Evolutionary conservation across 1,139 yeast genomes (phyloP).

Genomic region (Protomyces arabidopsidicola): DNA sequence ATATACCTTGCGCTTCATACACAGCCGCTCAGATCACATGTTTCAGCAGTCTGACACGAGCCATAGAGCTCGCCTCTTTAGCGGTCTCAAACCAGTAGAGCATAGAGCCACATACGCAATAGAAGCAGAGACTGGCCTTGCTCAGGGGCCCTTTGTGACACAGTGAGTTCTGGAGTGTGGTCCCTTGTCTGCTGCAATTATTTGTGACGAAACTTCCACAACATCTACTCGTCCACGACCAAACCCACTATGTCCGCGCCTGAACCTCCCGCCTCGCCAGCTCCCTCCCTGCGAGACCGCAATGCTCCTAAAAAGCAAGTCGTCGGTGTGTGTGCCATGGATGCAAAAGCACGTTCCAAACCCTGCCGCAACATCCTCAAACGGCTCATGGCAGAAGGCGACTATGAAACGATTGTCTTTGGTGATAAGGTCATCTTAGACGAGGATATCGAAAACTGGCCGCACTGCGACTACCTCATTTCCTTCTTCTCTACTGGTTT

Average conservation of each 20-base stretch:
- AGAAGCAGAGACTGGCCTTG: too few relatives aligned
- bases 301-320: constrained; percentile 50
- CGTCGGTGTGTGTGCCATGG: constrained; percentile 99
- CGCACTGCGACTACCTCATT: constrained; percentile 91
- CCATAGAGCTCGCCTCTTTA: too few relatives aligned
- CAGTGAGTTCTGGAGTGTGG: too few relatives aligned
- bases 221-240: too few relatives aligned
- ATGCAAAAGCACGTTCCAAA: constrained; percentile 88
- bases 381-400: constrained; percentile 61
- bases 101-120: too few relatives aligned
- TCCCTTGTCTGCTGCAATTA: too few relatives aligned
- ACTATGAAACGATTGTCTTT: constrained; percentile 92
- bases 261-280: neutral
- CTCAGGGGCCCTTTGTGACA: too few relatives aligned
- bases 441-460: constrained; percentile 92
- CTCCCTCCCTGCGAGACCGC: neutral
- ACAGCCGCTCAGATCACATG: too few relatives aligned
- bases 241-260: neutral
- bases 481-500: constrained; percentile 94
- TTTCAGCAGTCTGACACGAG: too few relatives aligned
- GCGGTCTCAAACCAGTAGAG: too few relatives aligned
- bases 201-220: too few relatives aligned
- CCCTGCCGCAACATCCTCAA: constrained; percentile 91
- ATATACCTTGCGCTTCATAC: too few relatives aligned
- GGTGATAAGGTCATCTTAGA: constrained; percentile 97